These are phyloP conservation scores for Cyberlindnera maritima DNA, from an alignment of 805 yeast species.

Conservation along the genomic window DNA sequence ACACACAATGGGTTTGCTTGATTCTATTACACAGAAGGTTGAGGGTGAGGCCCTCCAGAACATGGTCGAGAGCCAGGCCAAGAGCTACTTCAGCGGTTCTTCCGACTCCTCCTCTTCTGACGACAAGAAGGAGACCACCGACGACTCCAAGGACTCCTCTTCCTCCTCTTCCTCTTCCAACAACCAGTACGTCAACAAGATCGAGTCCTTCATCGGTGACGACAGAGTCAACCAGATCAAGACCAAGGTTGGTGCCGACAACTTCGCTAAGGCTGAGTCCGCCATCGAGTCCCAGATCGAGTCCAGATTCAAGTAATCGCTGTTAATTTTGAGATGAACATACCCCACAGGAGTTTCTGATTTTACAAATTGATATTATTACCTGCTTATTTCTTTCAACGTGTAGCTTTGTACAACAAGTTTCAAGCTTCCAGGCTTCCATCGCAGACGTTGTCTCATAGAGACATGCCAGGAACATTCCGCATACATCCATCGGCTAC, in stretches of 20 bases:
- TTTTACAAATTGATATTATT: neutral
- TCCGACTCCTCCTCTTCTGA: neutral
- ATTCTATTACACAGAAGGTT: conserved; percentile 18
- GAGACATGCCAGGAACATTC: too few species aligned
- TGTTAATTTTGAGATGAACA: neutral
- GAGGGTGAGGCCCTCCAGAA: conserved; percentile 18
- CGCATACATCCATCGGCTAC: too few species aligned
- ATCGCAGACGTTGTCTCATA: neutral
- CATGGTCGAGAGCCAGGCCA: conserved; percentile 15
- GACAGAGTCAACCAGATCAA: conserved; percentile 30
- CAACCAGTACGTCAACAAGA: conserved; percentile 27
- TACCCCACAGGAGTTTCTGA: neutral
- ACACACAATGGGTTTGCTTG: conserved; percentile 24
- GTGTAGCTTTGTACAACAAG: too few species aligned
- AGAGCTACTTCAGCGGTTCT: conserved; percentile 11
- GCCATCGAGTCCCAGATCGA: conserved; percentile 27
- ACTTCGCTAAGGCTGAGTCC: conserved; percentile 30
- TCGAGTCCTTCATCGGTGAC: conserved; percentile 30
- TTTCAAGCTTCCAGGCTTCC: neutral
- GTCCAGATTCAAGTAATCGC: conserved; percentile 13
- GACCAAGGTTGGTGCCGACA: conserved; percentile 31
- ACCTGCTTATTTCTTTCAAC: neutral
- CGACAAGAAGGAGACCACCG: neutral
- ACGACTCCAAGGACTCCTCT: neutral
- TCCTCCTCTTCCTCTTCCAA: neutral